Evolutionary conservation across 352 stramenopile genomes (phyloP).

Genomic region (Pythium grandisporangium): DNA sequence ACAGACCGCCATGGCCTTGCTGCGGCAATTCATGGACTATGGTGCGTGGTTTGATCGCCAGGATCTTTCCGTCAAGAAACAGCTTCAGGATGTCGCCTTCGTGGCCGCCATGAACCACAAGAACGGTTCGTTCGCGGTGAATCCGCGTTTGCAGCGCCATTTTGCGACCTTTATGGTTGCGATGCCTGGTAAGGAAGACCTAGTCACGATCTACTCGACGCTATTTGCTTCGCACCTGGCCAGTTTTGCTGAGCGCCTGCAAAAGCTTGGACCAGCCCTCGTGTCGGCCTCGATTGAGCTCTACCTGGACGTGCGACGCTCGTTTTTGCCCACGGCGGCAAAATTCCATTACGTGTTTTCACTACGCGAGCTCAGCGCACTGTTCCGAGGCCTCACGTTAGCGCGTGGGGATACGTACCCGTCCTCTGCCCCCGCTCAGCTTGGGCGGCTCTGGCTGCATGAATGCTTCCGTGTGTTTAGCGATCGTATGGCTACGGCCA

Average conservation of each 20-base stretch:
- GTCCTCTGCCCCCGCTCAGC: conserved; percentile 27
- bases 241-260: conserved; percentile 75
- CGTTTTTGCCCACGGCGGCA: conserved; percentile 84
- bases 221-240: conserved; percentile 56
- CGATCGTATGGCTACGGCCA: conserved; percentile 74
- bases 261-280: conserved; percentile 47
- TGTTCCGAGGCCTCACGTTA: conserved; percentile 84
- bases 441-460: conserved; percentile 86
- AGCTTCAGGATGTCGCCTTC: conserved; percentile 86
- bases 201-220: conserved; percentile 60
- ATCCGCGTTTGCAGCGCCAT: conserved; percentile 81
- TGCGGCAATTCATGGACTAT: conserved; percentile 91
- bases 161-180: conserved; percentile 76
- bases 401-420: conserved; percentile 49
- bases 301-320: conserved; percentile 53
- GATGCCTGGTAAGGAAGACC: conserved; percentile 55
- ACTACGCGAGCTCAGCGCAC: conserved; percentile 78
- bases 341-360: conserved; percentile 94
- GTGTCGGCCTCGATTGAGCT: conserved; percentile 80
- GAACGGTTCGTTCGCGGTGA: conserved; percentile 80
- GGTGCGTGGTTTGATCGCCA: conserved; percentile 85
- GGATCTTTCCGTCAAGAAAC: conserved; percentile 81
- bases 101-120: conserved; percentile 90
- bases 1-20: conserved; percentile 81
- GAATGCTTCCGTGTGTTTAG: conserved; percentile 89